Base-by-base conservation (phyloP, 768 basidiomycete species). In the Paxillus ammoniavirescens region DNA sequence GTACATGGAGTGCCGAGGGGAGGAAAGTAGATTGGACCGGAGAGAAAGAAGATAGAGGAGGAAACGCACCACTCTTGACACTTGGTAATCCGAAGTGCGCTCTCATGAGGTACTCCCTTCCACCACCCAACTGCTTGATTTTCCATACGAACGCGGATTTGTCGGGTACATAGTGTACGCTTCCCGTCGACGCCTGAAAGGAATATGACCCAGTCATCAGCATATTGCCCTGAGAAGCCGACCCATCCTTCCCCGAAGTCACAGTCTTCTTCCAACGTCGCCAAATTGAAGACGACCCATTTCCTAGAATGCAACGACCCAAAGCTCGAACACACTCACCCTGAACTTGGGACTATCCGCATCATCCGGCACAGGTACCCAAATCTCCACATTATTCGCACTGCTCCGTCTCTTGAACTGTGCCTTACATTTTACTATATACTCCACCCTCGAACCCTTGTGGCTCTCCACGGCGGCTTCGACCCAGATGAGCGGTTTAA, bases 91-190 rank as follows among this genome's bases (percentile, higher is more conserved):
- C 95, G 69, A 98, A 98, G 68, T 98, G 97, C 0, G 97, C 97
- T 10, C 97, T 82, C 96, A 98, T 98, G 50, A 98, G 79, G 74
- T 95, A 98, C 68, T 99, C 97, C 37, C 93, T 84, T 36, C 92
- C 92, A 5, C 97, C 97, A 5, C 92, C 95, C 0, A 99, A 81
- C 68, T 96, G 93, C 70, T 98, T 98, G 72, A 99, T 98, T 74
- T 98, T 98, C 97, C 97, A 98, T 1, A 98, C 91, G 65, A 98
- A 98, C 2, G 94, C 93, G 15, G 93, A 93, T 71, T 98, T 98
- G 69, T 99, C 97, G 0, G 96, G 97, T 1, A 90, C 94, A 65
- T 99, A 98, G 58, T 97, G 93, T 3, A 98, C 97, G 21, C 85
- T 89, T 3, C 97, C 97, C 12, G 93, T 95, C 14, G 94, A 88